A percentile compares a stretch with the other conserved stretches of the same genome.
phyloP scores from a whole-genome alignment of 768 basidiomycete species.

The Leccinum subtestaceum region DNA sequence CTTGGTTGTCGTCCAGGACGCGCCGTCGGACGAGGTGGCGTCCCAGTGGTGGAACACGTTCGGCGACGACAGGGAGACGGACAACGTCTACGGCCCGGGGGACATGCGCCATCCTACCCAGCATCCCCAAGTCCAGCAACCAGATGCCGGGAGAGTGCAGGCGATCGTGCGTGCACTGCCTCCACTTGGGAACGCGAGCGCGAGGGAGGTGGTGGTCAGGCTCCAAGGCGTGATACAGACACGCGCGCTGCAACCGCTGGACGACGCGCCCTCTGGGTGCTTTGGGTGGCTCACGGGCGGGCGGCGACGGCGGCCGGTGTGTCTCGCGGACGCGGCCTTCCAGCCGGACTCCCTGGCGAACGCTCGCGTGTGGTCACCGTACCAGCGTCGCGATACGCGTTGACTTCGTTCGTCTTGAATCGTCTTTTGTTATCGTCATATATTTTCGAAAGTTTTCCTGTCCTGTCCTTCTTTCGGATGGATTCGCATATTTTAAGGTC shows the following conservation, averaged over 20 bases:
- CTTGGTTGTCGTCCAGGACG: constrained; percentile 24
- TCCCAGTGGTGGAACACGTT: constrained; percentile 21
- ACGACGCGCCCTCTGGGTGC: constrained; percentile 18
- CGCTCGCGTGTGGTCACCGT: constrained; percentile 17
- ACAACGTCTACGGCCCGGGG: not conserved
- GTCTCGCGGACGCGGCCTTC: not conserved
- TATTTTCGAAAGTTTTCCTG: too few relatives aligned
- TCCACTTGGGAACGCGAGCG: not conserved
- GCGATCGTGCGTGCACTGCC: constrained; percentile 26
- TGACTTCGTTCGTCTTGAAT: not conserved
- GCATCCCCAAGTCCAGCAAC: not conserved
- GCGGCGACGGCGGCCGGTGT: not conserved
- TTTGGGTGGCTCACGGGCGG: constrained; percentile 16
- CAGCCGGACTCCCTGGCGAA: constrained; percentile 17
- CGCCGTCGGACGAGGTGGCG: constrained; percentile 19
- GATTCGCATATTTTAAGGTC: too few relatives aligned
- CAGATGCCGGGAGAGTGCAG: constrained; percentile 7
- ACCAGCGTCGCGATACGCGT: not conserved
- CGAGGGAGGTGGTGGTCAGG: constrained; percentile 1
- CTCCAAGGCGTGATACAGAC: constrained; percentile 20
- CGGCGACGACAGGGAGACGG: constrained; percentile 7
- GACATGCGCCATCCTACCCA: not conserved
- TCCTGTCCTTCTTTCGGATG: too few relatives aligned
- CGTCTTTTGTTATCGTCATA: too few relatives aligned
- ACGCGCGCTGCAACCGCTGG: constrained; percentile 23